Percentiles rank a stretch among this genome's conserved stretches.
phyloP scores from a whole-genome alignment of 176 grass and related monocot species.

The Panicum miliaceum region DNA sequence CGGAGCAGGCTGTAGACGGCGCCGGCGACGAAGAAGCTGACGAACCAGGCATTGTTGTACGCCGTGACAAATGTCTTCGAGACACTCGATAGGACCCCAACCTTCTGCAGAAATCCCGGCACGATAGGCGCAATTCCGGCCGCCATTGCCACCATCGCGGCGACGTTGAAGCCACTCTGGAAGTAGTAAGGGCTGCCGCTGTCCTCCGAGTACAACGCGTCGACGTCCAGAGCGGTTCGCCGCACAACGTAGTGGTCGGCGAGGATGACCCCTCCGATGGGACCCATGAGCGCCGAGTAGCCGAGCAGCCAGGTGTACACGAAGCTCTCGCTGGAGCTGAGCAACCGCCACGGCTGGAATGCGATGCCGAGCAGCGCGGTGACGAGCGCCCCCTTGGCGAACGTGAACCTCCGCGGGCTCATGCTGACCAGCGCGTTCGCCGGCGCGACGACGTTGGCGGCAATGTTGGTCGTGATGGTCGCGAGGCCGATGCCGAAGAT shows the following conservation, averaged over 20 bases:
- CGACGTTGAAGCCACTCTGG: slow-evolving; percentile 67
- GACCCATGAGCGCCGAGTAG: slow-evolving; percentile 88
- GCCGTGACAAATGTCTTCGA: slow-evolving; percentile 42
- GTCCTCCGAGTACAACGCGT: slow-evolving; percentile 68
- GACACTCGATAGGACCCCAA: slow-evolving; percentile 60
- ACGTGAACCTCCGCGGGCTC: slow-evolving; percentile 77
- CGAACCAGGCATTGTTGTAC: slow-evolving; percentile 93
- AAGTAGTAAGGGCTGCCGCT: slow-evolving; percentile 68
- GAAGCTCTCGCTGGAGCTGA: slow-evolving; percentile 95
- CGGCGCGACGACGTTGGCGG: slow-evolving; percentile 89
- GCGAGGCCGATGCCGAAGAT: slow-evolving; percentile 96
- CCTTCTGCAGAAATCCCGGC: slow-evolving; percentile 72
- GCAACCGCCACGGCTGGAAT: slow-evolving; percentile 88
- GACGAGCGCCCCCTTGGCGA: slow-evolving; percentile 73
- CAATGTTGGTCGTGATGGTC: slow-evolving; percentile 90
- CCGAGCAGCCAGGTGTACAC: slow-evolving; percentile 92
- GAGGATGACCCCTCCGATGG: slow-evolving; percentile 78
- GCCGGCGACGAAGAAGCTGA: slow-evolving; percentile 82
- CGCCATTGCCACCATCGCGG: slow-evolving; percentile 63
- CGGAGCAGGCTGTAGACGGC: slow-evolving; percentile 72
- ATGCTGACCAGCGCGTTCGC: slow-evolving; percentile 86
- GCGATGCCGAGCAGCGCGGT: slow-evolving; percentile 84
- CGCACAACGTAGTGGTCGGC: slow-evolving; percentile 86
- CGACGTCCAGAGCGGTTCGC: slow-evolving; percentile 63
- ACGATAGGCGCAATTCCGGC: slow-evolving; percentile 70